Conservation (phyloP, 495 filamentous ascomycete genomes). For the Haplographium delicatum region DNA sequence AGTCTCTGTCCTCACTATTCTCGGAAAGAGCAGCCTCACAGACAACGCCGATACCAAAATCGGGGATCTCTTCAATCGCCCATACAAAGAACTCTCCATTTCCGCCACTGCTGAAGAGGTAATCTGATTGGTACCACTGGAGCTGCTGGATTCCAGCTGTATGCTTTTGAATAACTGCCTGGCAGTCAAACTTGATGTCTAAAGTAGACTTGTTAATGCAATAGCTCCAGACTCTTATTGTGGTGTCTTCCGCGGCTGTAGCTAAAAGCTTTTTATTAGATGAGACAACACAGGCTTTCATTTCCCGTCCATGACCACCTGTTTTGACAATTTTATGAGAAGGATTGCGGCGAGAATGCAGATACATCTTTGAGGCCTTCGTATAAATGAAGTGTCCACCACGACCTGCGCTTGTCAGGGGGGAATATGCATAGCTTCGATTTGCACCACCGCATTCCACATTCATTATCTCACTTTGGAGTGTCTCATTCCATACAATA, state of each 20-base stretch:
- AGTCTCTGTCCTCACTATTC: slow-evolving; percentile 56
- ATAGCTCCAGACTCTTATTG: slow-evolving; percentile 63
- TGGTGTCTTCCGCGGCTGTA: slow-evolving; percentile 87
- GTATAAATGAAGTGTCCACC: slow-evolving; percentile 47
- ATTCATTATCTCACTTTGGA: slow-evolving; percentile 56
- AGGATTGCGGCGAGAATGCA: slow-evolving; percentile 43
- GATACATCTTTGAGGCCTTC: slow-evolving; percentile 46
- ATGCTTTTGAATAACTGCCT: slow-evolving; percentile 66
- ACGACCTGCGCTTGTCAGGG: slow-evolving; percentile 19
- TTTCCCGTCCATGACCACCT: slow-evolving; percentile 84
- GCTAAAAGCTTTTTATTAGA: slow-evolving; percentile 48
- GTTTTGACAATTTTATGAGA: slow-evolving; percentile 50
- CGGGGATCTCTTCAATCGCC: slow-evolving; percentile 53
- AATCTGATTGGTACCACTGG: slow-evolving; percentile 62
- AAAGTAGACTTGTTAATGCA: slow-evolving; percentile 15
- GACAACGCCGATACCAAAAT: slow-evolving; percentile 45
- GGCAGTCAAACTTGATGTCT: slow-evolving; percentile 36
- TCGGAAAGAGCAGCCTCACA: slow-evolving; percentile 59
- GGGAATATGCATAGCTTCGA: slow-evolving; percentile 61
- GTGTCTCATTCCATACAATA: slow-evolving; percentile 69
- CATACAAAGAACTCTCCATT: slow-evolving; percentile 88
- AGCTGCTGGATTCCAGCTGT: slow-evolving; percentile 79
- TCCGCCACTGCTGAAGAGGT: slow-evolving; percentile 78
- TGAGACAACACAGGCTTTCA: slow-evolving; percentile 66
- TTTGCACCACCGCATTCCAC: slow-evolving; percentile 82